These are phyloP conservation scores for Chamaecrista fasciculata DNA, from an alignment of 306 rosid genomes.

Conservation along the genomic window DNA sequence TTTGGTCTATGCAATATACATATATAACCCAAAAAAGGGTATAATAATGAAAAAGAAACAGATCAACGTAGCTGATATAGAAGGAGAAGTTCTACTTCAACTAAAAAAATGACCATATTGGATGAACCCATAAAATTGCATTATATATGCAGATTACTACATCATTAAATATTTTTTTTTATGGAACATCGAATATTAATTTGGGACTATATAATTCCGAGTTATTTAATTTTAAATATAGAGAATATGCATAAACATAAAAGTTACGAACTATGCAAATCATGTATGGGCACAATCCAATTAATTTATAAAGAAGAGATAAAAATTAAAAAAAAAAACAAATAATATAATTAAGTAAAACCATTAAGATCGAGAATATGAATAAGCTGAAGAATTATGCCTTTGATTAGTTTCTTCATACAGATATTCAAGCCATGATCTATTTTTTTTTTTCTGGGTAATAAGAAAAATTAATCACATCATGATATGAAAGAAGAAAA, in stretches of 20 bases:
- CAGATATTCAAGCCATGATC: slow-evolving; percentile 20
- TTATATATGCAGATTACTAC: not conserved
- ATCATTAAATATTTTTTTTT: no score
- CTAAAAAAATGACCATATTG: not conserved
- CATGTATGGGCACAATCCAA: no score
- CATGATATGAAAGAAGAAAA: slow-evolving; percentile 10
- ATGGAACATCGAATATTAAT: no score
- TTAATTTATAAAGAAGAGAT: not conserved
- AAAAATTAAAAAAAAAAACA: not conserved
- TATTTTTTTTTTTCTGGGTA: slow-evolving; percentile 27
- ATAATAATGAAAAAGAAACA: not conserved
- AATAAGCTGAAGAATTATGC: not conserved
- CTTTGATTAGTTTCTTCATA: slow-evolving; percentile 26
- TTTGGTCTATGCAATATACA: not conserved
- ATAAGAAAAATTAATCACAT: slow-evolving; percentile 28
- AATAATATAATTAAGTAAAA: not conserved
- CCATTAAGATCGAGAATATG: no score
- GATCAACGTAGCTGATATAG: not conserved
- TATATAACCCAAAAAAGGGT: not conserved
- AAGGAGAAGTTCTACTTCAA: not conserved
- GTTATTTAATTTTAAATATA: no score
- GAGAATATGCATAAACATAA: no score
- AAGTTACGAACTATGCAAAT: no score
- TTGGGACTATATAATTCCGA: no score
- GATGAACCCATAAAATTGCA: not conserved